Evolutionary conservation across 106 monocot species (phyloP).

Genomic region (Cymbidium sinense): DNA sequence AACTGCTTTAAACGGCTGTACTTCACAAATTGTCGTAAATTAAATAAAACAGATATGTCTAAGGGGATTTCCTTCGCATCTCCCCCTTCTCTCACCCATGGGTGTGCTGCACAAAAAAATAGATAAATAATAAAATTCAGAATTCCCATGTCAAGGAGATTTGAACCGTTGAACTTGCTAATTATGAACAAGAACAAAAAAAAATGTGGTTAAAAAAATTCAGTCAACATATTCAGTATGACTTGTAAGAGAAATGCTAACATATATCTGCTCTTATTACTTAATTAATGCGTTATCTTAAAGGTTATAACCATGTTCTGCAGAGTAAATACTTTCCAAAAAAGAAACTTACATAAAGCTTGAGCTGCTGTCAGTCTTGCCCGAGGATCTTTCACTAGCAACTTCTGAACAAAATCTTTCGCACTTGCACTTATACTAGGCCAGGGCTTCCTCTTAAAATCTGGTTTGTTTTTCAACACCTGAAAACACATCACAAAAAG

Average conservation of each 20-base stretch:
- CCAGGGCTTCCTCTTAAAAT: constrained; percentile 92
- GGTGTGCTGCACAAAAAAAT: constrained; percentile 60
- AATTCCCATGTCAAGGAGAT: neutral
- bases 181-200: neutral
- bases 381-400: constrained; percentile 79
- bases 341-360: constrained; percentile 74
- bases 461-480: constrained; percentile 89
- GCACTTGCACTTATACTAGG: constrained; percentile 66
- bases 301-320: neutral
- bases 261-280: neutral
- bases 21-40: constrained; percentile 87
- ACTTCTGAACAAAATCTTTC: constrained; percentile 84
- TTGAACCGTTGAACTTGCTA: neutral
- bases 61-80: constrained; percentile 82
- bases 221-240: neutral
- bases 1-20: constrained; percentile 90
- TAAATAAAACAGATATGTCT: constrained; percentile 82
- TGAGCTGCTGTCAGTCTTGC: constrained; percentile 88
- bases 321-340: neutral
- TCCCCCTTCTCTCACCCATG: constrained; percentile 96
- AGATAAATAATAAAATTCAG: neutral
- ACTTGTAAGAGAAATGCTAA: neutral
- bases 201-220: neutral
- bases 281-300: neutral
- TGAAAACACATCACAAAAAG: constrained; percentile 18